Evolutionary conservation across 1,139 yeast genomes (phyloP), one percentile per base, ranked within the genome.

Genomic region (Yamadazyma pseudoaaseri): DNA sequence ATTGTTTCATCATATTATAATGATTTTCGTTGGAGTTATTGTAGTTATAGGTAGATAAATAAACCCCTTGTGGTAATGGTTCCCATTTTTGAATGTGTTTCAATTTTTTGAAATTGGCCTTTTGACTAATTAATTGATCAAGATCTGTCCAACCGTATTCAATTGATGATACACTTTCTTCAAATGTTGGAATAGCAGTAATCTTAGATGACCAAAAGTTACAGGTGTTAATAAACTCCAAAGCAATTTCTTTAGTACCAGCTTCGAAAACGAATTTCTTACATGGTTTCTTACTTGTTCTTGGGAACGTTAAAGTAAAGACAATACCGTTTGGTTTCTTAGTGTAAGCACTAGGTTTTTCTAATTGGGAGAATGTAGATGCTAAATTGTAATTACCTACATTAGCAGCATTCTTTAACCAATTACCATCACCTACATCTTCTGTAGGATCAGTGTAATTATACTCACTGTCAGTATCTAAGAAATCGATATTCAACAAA

Each of bases 171-270:
- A 86, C 76, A 38, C 86, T 63, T 46, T 70, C 75, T 46, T 70
- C 76, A 44, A 62, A 56, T 1, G 76, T 58, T n/a, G 96, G 96
- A 20, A 85, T 81, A 11, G 89, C 83, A 10, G 95, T 82, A 23
- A 83, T 76, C 45, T 92, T 73, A 3, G 94, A 84, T 2, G 95
- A 87, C 96, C 96, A 87, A 56, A 86, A 87, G 58, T 87, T 87
- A 59, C 95, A 81, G 2, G 92, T 75, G 46, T 82, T 76, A 21
- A 85, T 77, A 54, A 79, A 86, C 51, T 80, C 86, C 31, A 70
- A 64, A 1, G 96, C 94, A 42, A 78, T 74, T 45, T 80, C 85
- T 28, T 63, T 57, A 11, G 87, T 79, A 13, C 87, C 86, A 0
- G 95, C 74, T 49, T 68, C 75, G 47, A 75, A 73, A 20, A 67